phyloP scores from a whole-genome alignment of 352 stramenopile genomes.

The Pythium grandisporangium region DNA sequence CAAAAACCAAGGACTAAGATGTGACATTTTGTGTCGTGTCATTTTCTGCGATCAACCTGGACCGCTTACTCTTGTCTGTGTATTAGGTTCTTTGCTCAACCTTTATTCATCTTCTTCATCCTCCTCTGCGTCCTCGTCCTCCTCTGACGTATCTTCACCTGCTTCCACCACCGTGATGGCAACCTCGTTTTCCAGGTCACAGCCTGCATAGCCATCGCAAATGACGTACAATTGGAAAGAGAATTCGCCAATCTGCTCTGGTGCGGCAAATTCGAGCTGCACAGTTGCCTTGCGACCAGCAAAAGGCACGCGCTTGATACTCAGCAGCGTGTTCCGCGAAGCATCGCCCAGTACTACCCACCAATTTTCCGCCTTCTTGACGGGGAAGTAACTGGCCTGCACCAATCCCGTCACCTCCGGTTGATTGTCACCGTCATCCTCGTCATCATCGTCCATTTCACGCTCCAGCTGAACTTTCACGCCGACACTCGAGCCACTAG shows the following conservation, averaged over 20 bases:
- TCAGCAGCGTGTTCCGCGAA: constrained; percentile 93
- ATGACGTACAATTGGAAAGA: constrained; percentile 97
- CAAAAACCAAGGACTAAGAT: too few relatives aligned
- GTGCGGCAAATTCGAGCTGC: constrained; percentile 95
- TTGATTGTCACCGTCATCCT: constrained; percentile 53
- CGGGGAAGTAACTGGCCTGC: constrained; percentile 64
- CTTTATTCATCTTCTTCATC: constrained; percentile 6
- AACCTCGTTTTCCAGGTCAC: constrained; percentile 96
- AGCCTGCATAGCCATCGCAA: constrained; percentile 98
- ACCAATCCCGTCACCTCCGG: constrained; percentile 49
- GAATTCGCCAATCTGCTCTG: constrained; percentile 91
- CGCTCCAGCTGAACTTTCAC: constrained; percentile 87
- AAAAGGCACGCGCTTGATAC: constrained; percentile 97
- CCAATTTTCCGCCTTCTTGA: constrained; percentile 97
- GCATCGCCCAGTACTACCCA: constrained; percentile 97
- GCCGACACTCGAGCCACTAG: constrained; percentile 84
- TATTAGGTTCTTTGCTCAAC: too few relatives aligned
- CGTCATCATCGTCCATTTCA: constrained; percentile 91
- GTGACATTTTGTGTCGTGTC: too few relatives aligned
- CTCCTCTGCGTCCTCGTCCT: constrained; percentile 14
- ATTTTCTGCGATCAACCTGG: too few relatives aligned
- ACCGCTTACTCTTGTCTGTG: too few relatives aligned
- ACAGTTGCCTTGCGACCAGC: constrained; percentile 62
- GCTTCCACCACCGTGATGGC: constrained; percentile 49
- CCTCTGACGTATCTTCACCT: constrained; percentile 10